Evolutionary conservation across 2,329 filamentous ascomycete species (phyloP).

Genomic region (Trichoderma sp.): DNA sequence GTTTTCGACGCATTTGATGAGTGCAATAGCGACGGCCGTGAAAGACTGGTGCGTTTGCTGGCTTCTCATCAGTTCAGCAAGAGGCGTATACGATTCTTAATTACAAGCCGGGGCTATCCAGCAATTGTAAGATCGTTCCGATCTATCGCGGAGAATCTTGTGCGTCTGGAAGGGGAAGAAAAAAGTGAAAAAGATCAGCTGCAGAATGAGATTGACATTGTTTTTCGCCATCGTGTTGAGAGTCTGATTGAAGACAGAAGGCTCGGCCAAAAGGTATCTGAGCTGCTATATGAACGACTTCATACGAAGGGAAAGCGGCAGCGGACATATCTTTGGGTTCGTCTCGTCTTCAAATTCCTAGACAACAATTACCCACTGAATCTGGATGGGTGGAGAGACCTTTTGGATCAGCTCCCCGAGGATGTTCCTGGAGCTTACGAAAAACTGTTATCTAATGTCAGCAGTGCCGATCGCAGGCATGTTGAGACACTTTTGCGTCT

Average conservation of each 20-base stretch:
- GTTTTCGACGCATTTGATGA: neutral
- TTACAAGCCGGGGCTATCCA: neutral
- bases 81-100: neutral
- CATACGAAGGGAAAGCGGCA: neutral
- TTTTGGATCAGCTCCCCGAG: neutral
- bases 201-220: neutral
- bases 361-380: neutral
- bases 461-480: neutral
- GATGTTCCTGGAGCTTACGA: neutral
- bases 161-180: neutral
- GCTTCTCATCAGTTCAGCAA: neutral
- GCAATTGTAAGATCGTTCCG: neutral
- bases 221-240: neutral
- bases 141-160: neutral
- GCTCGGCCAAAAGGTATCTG: neutral
- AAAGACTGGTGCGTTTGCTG: neutral
- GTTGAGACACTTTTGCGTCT: neutral
- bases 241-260: neutral
- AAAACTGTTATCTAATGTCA: neutral
- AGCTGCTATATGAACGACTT: neutral
- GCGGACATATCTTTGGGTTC: neutral
- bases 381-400: neutral
- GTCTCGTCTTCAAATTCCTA: neutral
- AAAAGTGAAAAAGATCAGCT: neutral
- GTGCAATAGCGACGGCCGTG: neutral